Conservation (phyloP, 2,329 filamentous ascomycete species). For the Trichoderma afroharzianum region DNA sequence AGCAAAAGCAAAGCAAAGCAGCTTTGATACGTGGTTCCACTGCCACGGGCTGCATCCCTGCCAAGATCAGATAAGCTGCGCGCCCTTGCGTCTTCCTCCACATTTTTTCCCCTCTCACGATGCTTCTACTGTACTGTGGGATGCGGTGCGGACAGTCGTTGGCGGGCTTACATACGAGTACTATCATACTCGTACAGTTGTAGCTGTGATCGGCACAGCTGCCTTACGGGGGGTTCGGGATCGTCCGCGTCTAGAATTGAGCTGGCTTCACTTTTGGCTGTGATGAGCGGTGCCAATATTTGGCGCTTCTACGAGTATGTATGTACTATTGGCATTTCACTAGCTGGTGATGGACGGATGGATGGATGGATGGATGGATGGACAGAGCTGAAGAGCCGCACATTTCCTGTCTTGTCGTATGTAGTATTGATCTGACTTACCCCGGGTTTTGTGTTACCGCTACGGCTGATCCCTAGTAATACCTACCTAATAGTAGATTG, state of each 20-base stretch:
- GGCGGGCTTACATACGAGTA: no score
- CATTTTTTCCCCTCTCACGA: not conserved
- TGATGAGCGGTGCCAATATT: not conserved
- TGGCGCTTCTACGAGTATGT: not conserved
- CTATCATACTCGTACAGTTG: no score
- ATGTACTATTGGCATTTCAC: not conserved
- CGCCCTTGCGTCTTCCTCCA: slow-evolving; percentile 8
- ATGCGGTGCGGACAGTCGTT: no score
- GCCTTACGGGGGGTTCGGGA: not conserved
- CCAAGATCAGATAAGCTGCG: slow-evolving; percentile 13
- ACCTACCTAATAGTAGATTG: no score
- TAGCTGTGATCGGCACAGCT: not conserved
- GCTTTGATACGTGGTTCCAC: not conserved
- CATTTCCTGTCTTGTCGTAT: not conserved
- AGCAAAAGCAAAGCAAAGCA: not conserved
- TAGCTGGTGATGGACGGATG: not conserved
- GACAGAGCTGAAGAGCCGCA: no score
- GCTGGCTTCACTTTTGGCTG: not conserved
- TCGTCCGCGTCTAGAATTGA: not conserved
- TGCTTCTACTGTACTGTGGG: not conserved
- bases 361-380: no score
- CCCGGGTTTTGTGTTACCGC: not conserved
- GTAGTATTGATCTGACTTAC: not conserved
- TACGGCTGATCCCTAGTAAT: not conserved
- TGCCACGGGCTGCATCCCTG: not conserved